Conservation (phyloP, 768 basidiomycete species). For the Crepidotus variabilis region DNA sequence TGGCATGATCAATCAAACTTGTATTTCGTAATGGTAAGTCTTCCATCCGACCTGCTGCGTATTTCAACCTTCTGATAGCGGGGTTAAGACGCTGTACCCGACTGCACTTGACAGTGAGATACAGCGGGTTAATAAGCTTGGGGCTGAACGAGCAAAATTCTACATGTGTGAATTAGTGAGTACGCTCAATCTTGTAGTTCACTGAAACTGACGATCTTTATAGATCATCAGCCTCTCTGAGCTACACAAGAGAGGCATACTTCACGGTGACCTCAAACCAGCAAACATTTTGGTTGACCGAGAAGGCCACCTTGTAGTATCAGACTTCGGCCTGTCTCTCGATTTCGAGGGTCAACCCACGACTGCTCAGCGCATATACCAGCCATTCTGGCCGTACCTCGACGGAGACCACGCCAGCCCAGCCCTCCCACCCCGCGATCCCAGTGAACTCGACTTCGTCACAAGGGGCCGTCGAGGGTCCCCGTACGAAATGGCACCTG, state of each 20-base stretch:
- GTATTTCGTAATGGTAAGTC: conserved; percentile 22
- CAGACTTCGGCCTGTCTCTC: conserved; percentile 28
- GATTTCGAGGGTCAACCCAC: conserved; percentile 22
- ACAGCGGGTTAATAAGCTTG: conserved; percentile 20
- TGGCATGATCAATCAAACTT: conserved; percentile 21
- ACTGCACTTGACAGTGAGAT: conserved; percentile 29
- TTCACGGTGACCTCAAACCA: conserved; percentile 31
- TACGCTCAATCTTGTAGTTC: neutral
- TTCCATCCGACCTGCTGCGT: neutral
- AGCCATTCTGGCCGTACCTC: conserved; percentile 29
- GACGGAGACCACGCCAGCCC: conserved; percentile 17
- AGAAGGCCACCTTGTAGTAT: conserved; percentile 28
- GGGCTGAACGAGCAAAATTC: conserved; percentile 22
- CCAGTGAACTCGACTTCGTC: conserved; percentile 23
- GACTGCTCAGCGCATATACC: conserved; percentile 23
- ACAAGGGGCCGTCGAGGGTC: conserved; percentile 24
- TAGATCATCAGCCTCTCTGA: conserved; percentile 27
- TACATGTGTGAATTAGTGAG: conserved; percentile 33
- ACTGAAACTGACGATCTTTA: neutral
- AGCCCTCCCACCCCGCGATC: conserved; percentile 16
- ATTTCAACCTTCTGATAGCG: neutral
- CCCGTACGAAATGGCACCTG: conserved; percentile 29
- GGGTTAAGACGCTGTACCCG: conserved; percentile 21
- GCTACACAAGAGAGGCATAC: conserved; percentile 28
- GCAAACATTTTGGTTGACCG: conserved; percentile 27